Conservation (phyloP, 2,329 filamentous ascomycete species). For the Calonectria pseudoturangicola region DNA sequence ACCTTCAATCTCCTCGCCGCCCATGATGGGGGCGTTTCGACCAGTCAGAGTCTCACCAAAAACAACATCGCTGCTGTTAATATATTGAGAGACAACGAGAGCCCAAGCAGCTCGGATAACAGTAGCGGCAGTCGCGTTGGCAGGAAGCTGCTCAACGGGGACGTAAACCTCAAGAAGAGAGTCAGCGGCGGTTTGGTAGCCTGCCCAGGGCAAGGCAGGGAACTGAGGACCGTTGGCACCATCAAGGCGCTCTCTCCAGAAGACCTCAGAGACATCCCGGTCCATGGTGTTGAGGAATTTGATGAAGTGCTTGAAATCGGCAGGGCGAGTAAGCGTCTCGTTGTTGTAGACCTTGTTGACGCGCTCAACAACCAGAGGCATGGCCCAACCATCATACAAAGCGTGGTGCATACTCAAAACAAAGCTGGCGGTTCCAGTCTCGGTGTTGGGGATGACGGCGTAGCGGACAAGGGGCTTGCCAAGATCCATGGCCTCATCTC, state of each 20-base stretch:
- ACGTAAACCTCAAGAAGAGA: constrained; percentile 73
- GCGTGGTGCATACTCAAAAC: constrained; percentile 75
- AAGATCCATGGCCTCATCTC: constrained; percentile 64
- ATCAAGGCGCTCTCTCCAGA: constrained; percentile 67
- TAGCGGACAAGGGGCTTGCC: constrained; percentile 68
- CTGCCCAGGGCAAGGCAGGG: constrained; percentile 66
- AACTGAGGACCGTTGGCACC: constrained; percentile 69
- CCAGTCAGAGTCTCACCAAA: constrained; percentile 77
- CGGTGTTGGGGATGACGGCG: constrained; percentile 61
- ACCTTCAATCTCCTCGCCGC: constrained; percentile 74
- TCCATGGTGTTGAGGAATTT: constrained; percentile 66
- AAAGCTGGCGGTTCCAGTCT: constrained; percentile 62
- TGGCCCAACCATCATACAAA: constrained; percentile 75
- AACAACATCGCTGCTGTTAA: constrained; percentile 70
- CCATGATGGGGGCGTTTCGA: constrained; percentile 69
- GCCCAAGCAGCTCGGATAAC: constrained; percentile 77
- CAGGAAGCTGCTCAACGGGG: constrained; percentile 57
- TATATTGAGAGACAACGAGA: constrained; percentile 71
- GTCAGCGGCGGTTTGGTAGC: constrained; percentile 71
- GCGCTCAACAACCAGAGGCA: constrained; percentile 69
- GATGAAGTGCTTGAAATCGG: constrained; percentile 70
- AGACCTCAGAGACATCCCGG: constrained; percentile 62
- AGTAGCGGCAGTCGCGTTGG: constrained; percentile 71
- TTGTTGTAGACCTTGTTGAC: constrained; percentile 67
- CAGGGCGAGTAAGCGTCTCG: constrained; percentile 56